A percentile compares a stretch with the other conserved stretches of the same genome.
Conservation (phyloP, 2,329 filamentous ascomycete species). For the Teratosphaeria nubilosa region DNA sequence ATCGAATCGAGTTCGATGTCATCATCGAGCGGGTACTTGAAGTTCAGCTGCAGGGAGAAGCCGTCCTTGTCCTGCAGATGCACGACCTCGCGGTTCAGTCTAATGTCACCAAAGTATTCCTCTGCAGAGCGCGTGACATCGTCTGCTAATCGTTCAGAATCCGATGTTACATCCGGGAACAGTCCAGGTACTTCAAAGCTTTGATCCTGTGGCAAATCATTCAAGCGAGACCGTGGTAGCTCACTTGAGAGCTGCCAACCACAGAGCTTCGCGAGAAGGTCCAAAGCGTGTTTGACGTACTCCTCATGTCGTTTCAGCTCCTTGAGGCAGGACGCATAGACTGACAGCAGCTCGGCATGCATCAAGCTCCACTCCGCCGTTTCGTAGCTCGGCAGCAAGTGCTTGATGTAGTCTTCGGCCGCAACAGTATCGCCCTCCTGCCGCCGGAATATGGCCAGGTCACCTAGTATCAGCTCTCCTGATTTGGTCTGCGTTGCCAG, state of each 20-base stretch:
- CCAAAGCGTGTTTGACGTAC: constrained; percentile 65
- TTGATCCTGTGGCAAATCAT: constrained; percentile 21
- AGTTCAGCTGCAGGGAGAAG: constrained; percentile 57
- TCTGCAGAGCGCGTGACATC: constrained; percentile 59
- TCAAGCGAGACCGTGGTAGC: constrained; percentile 13
- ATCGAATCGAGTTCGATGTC: constrained; percentile 56
- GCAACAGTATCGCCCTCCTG: constrained; percentile 58
- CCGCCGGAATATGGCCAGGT: constrained; percentile 74
- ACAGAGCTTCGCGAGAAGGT: constrained; percentile 59
- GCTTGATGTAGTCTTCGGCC: constrained; percentile 68
- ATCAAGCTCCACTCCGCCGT: constrained; percentile 68
- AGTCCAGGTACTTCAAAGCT: constrained; percentile 27
- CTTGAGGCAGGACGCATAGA: constrained; percentile 76
- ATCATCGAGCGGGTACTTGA: constrained; percentile 65
- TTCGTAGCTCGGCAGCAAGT: constrained; percentile 69
- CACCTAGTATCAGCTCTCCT: constrained; percentile 66
- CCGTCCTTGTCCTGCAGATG: constrained; percentile 66
- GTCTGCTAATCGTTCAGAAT: constrained; percentile 42
- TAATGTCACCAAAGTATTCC: constrained; percentile 62
- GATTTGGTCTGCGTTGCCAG: constrained; percentile 70
- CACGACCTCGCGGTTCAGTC: constrained; percentile 56
- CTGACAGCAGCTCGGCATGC: constrained; percentile 72
- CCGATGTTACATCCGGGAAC: constrained; percentile 35
- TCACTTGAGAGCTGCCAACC: constrained; percentile 11
- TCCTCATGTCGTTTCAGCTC: constrained; percentile 67